Base-by-base conservation (phyloP, 441 rosid species). In the Jatropha multifida region DNA sequence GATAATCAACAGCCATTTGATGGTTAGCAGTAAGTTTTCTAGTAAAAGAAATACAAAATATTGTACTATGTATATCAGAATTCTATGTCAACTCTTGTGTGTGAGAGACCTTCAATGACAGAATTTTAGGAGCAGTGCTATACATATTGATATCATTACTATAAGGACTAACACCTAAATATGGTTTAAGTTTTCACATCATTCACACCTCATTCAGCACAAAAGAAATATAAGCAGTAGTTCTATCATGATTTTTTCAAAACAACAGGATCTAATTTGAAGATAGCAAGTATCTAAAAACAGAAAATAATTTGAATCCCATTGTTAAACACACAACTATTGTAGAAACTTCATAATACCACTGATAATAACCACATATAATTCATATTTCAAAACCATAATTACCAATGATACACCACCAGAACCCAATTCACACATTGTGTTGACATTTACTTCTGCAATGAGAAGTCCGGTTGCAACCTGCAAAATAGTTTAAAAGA, bases 371-470 rank as follows among this genome's bases (percentile, higher is more conserved):
- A 41, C 41, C 41, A 74, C 23, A 73, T 10, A 27, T 69, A 42
- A 65, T n/a, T n/a, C 12, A 55, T 32, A 44, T 76, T 14, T 55
- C 2, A 10, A 32, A 4, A 18, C 65, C 7, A 44, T 0, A 41
- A 65, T 76, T 89, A 94, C 98, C 82, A 94, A 83, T 26, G 98
- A 92, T 41, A 92, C 95, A 49, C 98, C 95, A 13, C 98, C 98
- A 11, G 98, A 88, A 74, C 99, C 99, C 78, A 95, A 71, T 82
- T 95, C 98, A 65, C 91, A 87, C 99, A 95, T 93, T 15, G 98
- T 93, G 62, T 84, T 91, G 75, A 91, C 94, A 82, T 93, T 95
- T 49, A 95, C 97, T 88, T 93, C 98, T 70, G 99, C 98, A 79
- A 93, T 65, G 32, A 95, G 94, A 84, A 95, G 81, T 68, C 99